phyloP scores from a whole-genome alignment of 2,329 filamentous ascomycete genomes.

The Colletotrichum chlorophyti region DNA sequence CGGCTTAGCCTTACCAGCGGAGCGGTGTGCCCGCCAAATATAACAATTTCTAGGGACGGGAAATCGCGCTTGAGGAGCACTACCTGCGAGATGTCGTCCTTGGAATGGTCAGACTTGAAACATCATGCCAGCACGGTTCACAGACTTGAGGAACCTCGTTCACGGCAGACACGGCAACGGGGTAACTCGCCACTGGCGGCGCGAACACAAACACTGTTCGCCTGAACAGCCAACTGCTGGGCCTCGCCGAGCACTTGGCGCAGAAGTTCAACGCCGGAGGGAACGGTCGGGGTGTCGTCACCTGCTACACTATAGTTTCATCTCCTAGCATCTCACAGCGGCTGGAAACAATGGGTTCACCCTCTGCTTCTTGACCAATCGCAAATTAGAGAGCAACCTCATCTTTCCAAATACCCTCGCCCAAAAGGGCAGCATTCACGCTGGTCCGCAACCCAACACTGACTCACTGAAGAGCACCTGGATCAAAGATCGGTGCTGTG shows the following conservation, averaged over 20 bases:
- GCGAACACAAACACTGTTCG: not conserved
- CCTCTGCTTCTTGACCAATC: slow-evolving; percentile 42
- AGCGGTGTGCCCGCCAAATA: slow-evolving; percentile 45
- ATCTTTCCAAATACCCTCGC: slow-evolving; percentile 47
- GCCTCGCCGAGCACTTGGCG: not conserved
- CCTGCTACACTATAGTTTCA: not conserved
- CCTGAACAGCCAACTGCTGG: not conserved
- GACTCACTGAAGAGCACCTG: slow-evolving; percentile 44
- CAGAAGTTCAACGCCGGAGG: not conserved
- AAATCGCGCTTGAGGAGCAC: slow-evolving; percentile 44
- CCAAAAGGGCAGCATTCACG: slow-evolving; percentile 42
- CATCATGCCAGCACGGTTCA: not conserved
- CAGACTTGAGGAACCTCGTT: not conserved
- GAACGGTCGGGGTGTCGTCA: slow-evolving; percentile 12
- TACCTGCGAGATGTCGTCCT: slow-evolving; percentile 49
- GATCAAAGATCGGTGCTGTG: slow-evolving; percentile 41
- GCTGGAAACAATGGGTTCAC: not conserved
- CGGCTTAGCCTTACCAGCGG: slow-evolving; percentile 37
- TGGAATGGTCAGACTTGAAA: not conserved
- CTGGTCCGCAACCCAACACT: slow-evolving; percentile 47
- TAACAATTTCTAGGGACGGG: slow-evolving; percentile 39
- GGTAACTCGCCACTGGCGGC: not conserved
- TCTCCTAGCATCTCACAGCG: not conserved
- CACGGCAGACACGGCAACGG: slow-evolving; percentile 1
- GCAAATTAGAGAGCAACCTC: slow-evolving; percentile 49